Evolutionary conservation across 2,329 filamentous ascomycete species (phyloP).

Genomic region (Phyllosticta citriasiana): DNA sequence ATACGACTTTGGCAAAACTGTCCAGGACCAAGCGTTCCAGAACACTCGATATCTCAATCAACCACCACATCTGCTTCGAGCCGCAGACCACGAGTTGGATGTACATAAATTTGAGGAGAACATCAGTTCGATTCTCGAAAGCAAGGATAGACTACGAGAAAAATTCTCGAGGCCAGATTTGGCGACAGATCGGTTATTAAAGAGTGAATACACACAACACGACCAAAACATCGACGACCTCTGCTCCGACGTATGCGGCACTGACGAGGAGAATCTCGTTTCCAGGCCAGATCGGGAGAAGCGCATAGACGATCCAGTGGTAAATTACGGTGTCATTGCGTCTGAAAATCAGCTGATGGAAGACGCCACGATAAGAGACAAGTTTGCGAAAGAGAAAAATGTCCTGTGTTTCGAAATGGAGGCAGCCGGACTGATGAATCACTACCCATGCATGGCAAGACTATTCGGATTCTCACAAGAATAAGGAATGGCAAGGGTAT

Average conservation of each 20-base stretch:
- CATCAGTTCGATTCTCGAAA: not conserved
- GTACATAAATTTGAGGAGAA: not conserved
- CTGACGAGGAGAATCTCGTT: not conserved
- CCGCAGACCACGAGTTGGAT: not conserved
- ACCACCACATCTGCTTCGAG: not conserved
- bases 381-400: not conserved
- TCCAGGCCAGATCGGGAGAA: not conserved
- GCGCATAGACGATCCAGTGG: not conserved
- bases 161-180: not conserved
- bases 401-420: slow-evolving; percentile 11
- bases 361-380: slow-evolving; percentile 6
- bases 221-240: not conserved
- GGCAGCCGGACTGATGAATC: slow-evolving; percentile 9
- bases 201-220: not conserved
- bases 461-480: slow-evolving; percentile 18
- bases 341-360: slow-evolving; percentile 18
- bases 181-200: not conserved
- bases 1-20: not conserved
- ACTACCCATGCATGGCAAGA: slow-evolving; percentile 9
- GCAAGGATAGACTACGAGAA: not conserved
- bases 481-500: slow-evolving; percentile 21
- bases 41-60: not conserved
- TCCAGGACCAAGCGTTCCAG: not conserved
- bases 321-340: slow-evolving; percentile 18
- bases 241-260: not conserved